Evolutionary conservation across 2,329 filamentous ascomycete species (phyloP), one percentile per base, ranked within the genome.

Genomic region (Phialophora macrospora): DNA sequence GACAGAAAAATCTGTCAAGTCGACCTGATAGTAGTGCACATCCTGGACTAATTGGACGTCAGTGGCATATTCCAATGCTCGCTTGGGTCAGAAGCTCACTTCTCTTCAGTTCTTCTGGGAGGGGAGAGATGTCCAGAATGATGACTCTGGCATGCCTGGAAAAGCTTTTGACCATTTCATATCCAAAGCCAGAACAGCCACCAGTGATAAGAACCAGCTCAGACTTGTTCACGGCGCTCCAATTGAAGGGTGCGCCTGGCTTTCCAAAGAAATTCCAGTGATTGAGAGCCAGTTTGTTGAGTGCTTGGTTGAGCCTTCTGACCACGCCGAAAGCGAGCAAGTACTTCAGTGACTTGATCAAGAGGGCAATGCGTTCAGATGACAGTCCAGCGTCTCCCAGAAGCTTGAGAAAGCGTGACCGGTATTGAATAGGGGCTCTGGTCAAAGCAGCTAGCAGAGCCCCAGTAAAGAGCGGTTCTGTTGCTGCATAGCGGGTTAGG

Each of bases 151-250:
- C 81, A 0, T 85, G 85, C 75, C 88, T 85, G 0, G 86, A 87
- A n/a, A 95, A 80, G 55, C 88, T 75, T 69, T 83, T 81, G 9
- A 90, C 89, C 2, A 92, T 82, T 48, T 84, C 79, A 24, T 84
- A 86, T 14, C 91, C 91, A 72, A 94, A 92, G 0, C 91, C 91
- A 64, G 86, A 86, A 48, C 88, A 87, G 11, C 91, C 91, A 7
- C 91, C 90, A 0, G 91, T 68, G 62, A 72, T 65, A 32, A 73
- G 60, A 32, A 73, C 65, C 20, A 71, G 54, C 34, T 73, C 71
- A 8, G 82, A 83, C 71, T 77, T 72, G 51, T 62, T 32, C 4
- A 52, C 26, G 5, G 76, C 79, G 38, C 71, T 72, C 66, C 68
- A 72, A 17, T 59, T n/a, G 63, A 67, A 72, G 9, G 65, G 60